phyloP scores from a whole-genome alignment of 129 eudicot genomes.

The Arctium minus region DNA sequence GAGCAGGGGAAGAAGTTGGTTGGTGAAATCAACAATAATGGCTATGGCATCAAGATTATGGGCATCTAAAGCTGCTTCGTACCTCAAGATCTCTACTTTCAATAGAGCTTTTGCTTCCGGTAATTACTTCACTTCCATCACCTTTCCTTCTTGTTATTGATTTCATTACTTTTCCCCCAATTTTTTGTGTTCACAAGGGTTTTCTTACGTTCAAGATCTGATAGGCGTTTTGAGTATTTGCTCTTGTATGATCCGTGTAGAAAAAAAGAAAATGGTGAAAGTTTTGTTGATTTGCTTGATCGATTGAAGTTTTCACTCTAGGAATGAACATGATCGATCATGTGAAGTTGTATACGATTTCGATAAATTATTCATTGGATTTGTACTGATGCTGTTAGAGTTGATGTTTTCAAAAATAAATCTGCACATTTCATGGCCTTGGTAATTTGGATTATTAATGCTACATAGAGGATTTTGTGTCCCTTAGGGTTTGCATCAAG shows the following conservation, averaged over 20 bases:
- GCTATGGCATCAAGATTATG: slow-evolving; percentile 49
- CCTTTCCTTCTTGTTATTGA: background rate
- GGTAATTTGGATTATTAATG: background rate
- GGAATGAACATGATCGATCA: background rate
- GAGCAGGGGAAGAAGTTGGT: slow-evolving; percentile 6
- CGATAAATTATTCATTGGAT: background rate
- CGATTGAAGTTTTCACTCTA: background rate
- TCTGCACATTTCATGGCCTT: background rate
- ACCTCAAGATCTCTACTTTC: slow-evolving; percentile 54
- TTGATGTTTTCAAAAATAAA: background rate
- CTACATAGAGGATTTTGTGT: too few relatives aligned
- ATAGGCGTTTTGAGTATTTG: slow-evolving; percentile 13
- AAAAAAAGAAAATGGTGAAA: background rate
- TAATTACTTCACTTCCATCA: slow-evolving; percentile 16
- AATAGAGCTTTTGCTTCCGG: slow-evolving; percentile 68
- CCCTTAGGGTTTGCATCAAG: background rate
- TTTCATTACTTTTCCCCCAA: background rate
- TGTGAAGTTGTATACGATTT: background rate
- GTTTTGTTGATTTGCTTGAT: background rate
- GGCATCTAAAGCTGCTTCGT: slow-evolving; percentile 49
- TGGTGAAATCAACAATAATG: slow-evolving; percentile 16
- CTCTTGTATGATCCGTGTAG: slow-evolving; percentile 11
- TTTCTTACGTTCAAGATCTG: slow-evolving; percentile 25
- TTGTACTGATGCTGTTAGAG: background rate
- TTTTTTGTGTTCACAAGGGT: slow-evolving; percentile 6